A percentile compares a stretch with the other conserved stretches of the same genome.
phyloP scores from a whole-genome alignment of 164 flowering plant genomes.

The Houttuynia cordata region DNA sequence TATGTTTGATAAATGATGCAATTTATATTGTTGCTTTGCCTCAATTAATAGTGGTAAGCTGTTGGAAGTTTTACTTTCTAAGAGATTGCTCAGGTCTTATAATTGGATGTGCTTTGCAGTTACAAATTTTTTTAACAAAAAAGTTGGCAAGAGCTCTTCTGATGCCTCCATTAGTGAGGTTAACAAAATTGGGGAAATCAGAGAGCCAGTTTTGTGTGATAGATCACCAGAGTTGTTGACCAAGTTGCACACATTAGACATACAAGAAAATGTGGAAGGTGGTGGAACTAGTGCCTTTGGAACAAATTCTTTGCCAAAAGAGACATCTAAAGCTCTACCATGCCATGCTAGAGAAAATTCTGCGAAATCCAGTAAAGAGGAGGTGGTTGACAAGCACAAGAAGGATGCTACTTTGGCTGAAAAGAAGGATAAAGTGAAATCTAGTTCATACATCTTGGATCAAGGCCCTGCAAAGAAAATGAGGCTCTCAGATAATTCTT shows the following conservation, averaged over 20 bases:
- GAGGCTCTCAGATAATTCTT: constrained; percentile 19
- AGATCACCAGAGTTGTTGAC: constrained; percentile 7
- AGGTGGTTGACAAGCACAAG: constrained; percentile 1
- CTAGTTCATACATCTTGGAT: constrained; percentile 5
- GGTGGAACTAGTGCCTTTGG: neutral
- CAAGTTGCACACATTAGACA: neutral
- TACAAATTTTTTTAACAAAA: constrained; percentile 35
- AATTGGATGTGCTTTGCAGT: constrained; percentile 26
- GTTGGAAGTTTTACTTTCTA: neutral
- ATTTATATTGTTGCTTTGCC: no score
- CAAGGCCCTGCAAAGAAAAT: constrained; percentile 33
- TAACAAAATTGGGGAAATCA: constrained; percentile 10
- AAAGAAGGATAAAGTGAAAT: neutral
- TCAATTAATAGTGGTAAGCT: neutral
- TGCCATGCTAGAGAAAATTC: neutral
- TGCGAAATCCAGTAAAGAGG: neutral
- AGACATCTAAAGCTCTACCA: constrained; percentile 1
- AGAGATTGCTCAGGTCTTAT: neutral
- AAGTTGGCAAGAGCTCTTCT: constrained; percentile 9
- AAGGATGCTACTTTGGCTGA: constrained; percentile 8
- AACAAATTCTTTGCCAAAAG: neutral
- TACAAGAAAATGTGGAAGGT: no score
- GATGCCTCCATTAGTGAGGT: constrained; percentile 11
- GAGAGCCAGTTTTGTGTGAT: constrained; percentile 1
- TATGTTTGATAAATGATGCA: no score